These are phyloP conservation scores for Vickermania ingenoplastis DNA, from an alignment of 208 protist genomes.

Conservation along the genomic window DNA sequence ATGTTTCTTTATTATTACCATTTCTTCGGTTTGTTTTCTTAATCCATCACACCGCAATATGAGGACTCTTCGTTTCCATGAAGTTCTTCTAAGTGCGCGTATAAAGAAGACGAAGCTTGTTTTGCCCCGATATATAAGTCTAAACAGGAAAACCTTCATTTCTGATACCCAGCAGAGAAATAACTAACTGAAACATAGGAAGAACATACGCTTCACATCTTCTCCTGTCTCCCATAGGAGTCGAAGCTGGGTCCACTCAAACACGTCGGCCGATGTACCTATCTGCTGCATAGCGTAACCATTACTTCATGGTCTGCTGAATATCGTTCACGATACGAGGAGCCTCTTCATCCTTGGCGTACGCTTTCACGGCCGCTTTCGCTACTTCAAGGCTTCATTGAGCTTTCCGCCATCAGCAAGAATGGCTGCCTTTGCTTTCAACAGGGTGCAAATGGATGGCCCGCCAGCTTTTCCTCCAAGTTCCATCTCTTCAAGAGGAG, in stretches of 20 bases:
- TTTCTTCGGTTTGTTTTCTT: neutral
- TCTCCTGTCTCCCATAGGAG: no score
- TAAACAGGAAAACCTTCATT: neutral
- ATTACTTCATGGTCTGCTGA: slow-evolving; percentile 10
- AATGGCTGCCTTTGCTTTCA: slow-evolving; percentile 85
- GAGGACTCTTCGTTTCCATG: neutral
- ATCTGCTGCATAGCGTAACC: neutral
- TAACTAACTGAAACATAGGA: neutral
- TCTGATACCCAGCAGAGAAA: neutral
- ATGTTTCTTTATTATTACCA: slow-evolving; percentile 3
- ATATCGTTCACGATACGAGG: slow-evolving; percentile 51
- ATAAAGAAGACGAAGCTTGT: neutral
- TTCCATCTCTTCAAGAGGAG: slow-evolving; percentile 80
- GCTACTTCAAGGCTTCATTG: slow-evolving; percentile 51
- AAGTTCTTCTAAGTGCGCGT: neutral
- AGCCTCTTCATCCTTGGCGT: slow-evolving; percentile 66
- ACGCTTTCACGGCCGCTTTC: slow-evolving; percentile 39
- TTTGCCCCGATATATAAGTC: neutral
- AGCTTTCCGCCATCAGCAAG: slow-evolving; percentile 69
- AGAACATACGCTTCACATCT: no score
- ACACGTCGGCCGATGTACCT: neutral
- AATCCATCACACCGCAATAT: neutral
- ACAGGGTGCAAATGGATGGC: slow-evolving; percentile 43
- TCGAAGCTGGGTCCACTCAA: no score
- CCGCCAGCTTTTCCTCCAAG: slow-evolving; percentile 33